Conservation (phyloP, 805 yeast genomes). For the Ogataea populi-albae region DNA sequence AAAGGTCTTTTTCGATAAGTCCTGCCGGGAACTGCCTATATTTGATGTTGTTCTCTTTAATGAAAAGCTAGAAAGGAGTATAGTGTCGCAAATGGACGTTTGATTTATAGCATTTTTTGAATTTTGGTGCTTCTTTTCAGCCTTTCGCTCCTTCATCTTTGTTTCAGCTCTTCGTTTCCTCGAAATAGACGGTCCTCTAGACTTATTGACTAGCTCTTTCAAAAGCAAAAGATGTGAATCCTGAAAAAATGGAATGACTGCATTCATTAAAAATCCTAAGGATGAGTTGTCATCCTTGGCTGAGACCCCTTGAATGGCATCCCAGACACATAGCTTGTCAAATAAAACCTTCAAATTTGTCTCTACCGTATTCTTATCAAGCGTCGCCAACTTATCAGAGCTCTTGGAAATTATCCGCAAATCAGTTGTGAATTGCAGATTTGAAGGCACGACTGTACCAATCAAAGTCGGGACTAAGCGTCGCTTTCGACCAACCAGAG, state of each 20-base stretch:
- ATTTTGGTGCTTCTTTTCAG: conserved; percentile 2
- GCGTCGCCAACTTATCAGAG: not conserved
- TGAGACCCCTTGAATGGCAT: conserved; percentile 29
- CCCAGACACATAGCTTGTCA: conserved; percentile 33
- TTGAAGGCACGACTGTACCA: conserved; percentile 29
- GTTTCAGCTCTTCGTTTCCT: conserved; percentile 9
- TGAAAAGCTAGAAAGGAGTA: conserved; percentile 18
- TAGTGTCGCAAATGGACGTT: conserved; percentile 1
- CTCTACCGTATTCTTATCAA: conserved; percentile 6
- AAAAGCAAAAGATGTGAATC: conserved; percentile 25
- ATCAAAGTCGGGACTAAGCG: conserved; percentile 33
- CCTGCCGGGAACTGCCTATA: conserved; percentile 15
- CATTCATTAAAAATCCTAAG: conserved; percentile 25
- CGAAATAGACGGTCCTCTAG: conserved; percentile 29
- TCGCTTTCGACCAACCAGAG: conserved; percentile 31
- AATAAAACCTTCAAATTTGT: conserved; percentile 21
- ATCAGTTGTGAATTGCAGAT: conserved; percentile 28
- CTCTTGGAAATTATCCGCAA: conserved; percentile 11
- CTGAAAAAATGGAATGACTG: conserved; percentile 31
- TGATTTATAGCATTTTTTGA: no score
- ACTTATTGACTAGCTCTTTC: conserved; percentile 26
- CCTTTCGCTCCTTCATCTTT: conserved; percentile 2
- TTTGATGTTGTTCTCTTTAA: conserved; percentile 26
- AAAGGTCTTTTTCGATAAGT: conserved; percentile 31
- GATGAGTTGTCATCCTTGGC: conserved; percentile 28